phyloP scores from a whole-genome alignment of 352 stramenopile genomes.

The Blastocystis sp. region DNA sequence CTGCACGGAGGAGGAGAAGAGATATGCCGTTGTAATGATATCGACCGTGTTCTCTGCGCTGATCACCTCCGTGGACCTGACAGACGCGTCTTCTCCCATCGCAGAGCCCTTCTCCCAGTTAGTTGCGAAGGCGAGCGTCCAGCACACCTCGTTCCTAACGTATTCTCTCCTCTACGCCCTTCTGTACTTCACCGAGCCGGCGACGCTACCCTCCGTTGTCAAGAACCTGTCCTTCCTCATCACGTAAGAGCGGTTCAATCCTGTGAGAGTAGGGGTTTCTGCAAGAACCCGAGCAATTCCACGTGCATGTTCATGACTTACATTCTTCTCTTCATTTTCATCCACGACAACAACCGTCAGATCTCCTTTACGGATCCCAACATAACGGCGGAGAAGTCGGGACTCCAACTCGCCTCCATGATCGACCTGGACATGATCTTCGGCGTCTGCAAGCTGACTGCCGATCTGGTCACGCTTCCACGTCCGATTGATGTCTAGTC shows the following conservation, averaged over 20 bases:
- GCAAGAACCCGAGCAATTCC: too few relatives aligned
- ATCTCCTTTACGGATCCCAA: neutral
- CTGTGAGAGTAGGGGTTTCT: too few relatives aligned
- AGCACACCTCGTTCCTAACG: neutral
- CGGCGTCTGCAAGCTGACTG: neutral
- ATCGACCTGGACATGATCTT: neutral
- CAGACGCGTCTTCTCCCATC: neutral
- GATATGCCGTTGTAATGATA: neutral
- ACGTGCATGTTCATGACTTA: neutral
- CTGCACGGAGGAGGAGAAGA: neutral
- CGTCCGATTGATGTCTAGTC: neutral
- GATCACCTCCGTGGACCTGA: neutral
- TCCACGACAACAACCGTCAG: neutral
- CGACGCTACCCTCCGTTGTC: neutral
- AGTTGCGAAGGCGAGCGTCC: neutral
- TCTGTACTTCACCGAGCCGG: neutral
- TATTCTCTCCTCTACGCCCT: neutral
- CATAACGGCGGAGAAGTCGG: neutral
- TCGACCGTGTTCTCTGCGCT: neutral
- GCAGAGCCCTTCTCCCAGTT: neutral
- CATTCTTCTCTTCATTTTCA: constrained; percentile 5
- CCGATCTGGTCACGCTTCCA: neutral
- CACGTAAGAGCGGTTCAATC: neutral
- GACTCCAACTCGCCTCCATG: neutral
- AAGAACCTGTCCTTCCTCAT: neutral